Percentiles rank a stretch among this genome's conserved stretches.
Conservation (phyloP, 352 stramenopile species). For the Thraustochytrium striatum region DNA sequence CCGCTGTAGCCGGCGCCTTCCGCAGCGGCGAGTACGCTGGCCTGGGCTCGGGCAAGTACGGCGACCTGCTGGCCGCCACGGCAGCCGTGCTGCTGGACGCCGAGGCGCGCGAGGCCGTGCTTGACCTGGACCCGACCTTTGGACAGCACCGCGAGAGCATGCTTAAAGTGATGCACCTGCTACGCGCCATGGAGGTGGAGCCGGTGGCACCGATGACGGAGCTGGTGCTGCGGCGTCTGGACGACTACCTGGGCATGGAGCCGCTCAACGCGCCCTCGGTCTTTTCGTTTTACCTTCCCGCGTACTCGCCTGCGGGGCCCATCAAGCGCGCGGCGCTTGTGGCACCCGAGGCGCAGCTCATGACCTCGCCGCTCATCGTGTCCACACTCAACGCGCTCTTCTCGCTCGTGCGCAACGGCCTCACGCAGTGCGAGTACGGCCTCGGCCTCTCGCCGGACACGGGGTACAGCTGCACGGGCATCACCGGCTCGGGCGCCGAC, state of each 20-base stretch:
- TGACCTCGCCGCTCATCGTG: constrained; percentile 58
- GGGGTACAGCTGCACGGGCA: not conserved
- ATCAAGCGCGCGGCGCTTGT: constrained; percentile 52
- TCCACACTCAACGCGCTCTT: constrained; percentile 61
- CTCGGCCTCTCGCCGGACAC: constrained; percentile 25
- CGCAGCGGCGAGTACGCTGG: constrained; percentile 54
- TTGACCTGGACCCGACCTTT: constrained; percentile 57
- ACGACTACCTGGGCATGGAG: constrained; percentile 62
- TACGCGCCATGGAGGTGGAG: constrained; percentile 29
- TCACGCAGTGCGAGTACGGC: constrained; percentile 53
- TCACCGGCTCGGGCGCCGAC: no score
- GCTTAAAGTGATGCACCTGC: constrained; percentile 41
- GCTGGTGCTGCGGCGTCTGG: constrained; percentile 49
- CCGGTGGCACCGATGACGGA: constrained; percentile 39
- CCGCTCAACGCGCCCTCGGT: constrained; percentile 58
- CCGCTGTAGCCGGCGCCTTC: constrained; percentile 57
- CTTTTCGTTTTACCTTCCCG: constrained; percentile 62
- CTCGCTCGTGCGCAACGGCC: constrained; percentile 52
- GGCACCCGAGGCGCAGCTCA: constrained; percentile 58
- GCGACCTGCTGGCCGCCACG: constrained; percentile 58
- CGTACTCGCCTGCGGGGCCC: constrained; percentile 53
- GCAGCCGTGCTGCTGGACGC: constrained; percentile 59
- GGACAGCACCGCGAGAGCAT: constrained; percentile 58
- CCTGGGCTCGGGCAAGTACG: constrained; percentile 60
- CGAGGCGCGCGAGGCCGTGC: constrained; percentile 53